These are phyloP conservation scores for Globisporangium orthogonon DNA, from an alignment of 352 stramenopile species.

Conservation along the genomic window DNA sequence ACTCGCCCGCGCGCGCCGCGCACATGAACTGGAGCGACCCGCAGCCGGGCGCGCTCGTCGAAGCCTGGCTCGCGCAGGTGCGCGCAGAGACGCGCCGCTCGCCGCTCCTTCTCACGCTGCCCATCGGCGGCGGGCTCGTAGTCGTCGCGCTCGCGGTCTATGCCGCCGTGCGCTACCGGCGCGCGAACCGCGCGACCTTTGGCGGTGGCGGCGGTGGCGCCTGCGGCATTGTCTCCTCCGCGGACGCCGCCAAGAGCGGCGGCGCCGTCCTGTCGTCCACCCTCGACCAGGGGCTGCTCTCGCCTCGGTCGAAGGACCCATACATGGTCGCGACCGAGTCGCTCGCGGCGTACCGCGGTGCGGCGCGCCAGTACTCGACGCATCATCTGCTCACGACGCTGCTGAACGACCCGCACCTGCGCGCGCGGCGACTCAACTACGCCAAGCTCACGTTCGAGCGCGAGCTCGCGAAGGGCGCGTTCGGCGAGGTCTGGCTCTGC, in stretches of 20 bases:
- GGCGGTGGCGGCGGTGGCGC: neutral
- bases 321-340: constrained; percentile 13
- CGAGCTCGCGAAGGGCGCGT: constrained; percentile 35
- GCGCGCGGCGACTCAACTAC: constrained; percentile 25
- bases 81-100: neutral
- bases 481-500: constrained; percentile 51
- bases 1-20: constrained; percentile 12
- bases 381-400: constrained; percentile 15
- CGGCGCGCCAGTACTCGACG: constrained; percentile 7
- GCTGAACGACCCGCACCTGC: constrained; percentile 27
- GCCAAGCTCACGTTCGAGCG: constrained; percentile 33
- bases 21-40: constrained; percentile 10
- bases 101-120: constrained; percentile 1
- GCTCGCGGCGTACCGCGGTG: constrained; percentile 10
- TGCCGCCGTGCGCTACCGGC: constrained; percentile 1
- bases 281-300: constrained; percentile 8
- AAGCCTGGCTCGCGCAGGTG: constrained; percentile 18
- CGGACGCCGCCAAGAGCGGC: constrained; percentile 5
- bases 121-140: constrained; percentile 1
- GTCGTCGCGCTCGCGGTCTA: neutral
- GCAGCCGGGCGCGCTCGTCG: constrained; percentile 9
- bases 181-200: constrained; percentile 11
- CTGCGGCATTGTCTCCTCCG: neutral
- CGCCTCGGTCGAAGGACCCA: constrained; percentile 9
- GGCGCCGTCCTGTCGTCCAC: neutral